These are phyloP conservation scores for Penicillium sp. DNA, from an alignment of 2,329 filamentous ascomycete genomes.

Conservation along the genomic window DNA sequence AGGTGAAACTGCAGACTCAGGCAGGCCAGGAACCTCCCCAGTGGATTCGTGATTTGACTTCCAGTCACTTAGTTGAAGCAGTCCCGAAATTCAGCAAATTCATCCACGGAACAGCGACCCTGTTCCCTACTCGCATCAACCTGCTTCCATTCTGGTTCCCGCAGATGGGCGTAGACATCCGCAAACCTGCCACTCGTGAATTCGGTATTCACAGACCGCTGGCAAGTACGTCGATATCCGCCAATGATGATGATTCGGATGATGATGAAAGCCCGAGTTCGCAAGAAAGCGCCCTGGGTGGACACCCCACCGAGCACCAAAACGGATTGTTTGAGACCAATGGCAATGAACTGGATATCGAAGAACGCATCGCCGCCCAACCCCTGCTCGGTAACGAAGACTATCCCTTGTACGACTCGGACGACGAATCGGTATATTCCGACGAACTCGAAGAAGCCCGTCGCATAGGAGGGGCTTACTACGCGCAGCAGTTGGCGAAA, in stretches of 20 bases:
- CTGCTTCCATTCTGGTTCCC: constrained; percentile 96
- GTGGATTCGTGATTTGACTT: constrained; percentile 91
- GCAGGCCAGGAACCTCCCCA: constrained; percentile 90
- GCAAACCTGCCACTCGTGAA: constrained; percentile 81
- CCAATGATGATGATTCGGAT: constrained; percentile 73
- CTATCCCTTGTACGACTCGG: constrained; percentile 87
- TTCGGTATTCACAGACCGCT: constrained; percentile 86
- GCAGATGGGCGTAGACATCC: constrained; percentile 97
- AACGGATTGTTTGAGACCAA: constrained; percentile 49
- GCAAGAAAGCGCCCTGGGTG: constrained; percentile 4
- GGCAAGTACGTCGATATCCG: constrained; percentile 70
- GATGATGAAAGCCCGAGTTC: constrained; percentile 53
- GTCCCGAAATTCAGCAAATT: constrained; percentile 99
- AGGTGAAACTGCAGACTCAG: constrained; percentile 97
- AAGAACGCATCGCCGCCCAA: constrained; percentile 73
- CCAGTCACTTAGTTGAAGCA: constrained; percentile 94
- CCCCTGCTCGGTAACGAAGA: constrained; percentile 62
- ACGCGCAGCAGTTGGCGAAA: constrained; percentile 61
- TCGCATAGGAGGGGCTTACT: constrained; percentile 71
- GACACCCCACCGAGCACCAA: constrained; percentile 26
- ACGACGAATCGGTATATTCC: constrained; percentile 73
- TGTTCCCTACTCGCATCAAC: constrained; percentile 85
- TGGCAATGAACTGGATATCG: constrained; percentile 64
- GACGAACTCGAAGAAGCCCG: constrained; percentile 76
- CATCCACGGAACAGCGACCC: constrained; percentile 85